phyloP scores from a whole-genome alignment of 192 early-diverging fungal genomes.

The Coemansia sp. region DNA sequence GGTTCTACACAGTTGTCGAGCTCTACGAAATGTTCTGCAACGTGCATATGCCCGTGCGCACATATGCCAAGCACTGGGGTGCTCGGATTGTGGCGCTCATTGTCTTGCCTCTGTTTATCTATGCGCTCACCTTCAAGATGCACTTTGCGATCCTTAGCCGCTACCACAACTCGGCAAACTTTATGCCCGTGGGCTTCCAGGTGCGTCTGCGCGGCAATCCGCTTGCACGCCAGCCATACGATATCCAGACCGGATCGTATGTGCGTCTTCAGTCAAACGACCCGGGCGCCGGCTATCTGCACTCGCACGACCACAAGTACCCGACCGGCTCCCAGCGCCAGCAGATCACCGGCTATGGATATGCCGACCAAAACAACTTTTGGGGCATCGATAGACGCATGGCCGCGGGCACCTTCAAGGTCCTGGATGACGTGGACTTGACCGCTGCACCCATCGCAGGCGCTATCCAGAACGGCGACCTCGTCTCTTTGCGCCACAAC shows the following conservation, averaged over 20 bases:
- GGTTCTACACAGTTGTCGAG: conserved; percentile 37
- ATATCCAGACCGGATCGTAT: conserved; percentile 36
- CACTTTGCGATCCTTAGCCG: conserved; percentile 85
- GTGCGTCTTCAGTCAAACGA: conserved; percentile 37
- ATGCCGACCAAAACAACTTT: conserved; percentile 83
- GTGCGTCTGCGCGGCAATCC: conserved; percentile 37
- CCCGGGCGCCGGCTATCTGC: conserved; percentile 45
- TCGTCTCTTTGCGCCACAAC: conserved; percentile 68
- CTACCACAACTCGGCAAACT: conserved; percentile 47
- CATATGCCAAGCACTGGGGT: conserved; percentile 78
- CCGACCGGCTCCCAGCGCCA: conserved; percentile 67
- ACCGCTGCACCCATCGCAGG: conserved; percentile 35
- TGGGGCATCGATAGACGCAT: conserved; percentile 56
- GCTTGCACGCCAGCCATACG: conserved; percentile 42
- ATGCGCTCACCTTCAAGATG: conserved; percentile 73
- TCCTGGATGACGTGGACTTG: background rate
- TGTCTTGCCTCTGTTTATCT: conserved; percentile 74
- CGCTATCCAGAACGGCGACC: conserved; percentile 67
- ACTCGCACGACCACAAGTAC: conserved; percentile 65
- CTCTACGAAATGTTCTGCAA: conserved; percentile 49
- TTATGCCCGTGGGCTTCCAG: conserved; percentile 53
- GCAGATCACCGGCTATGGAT: conserved; percentile 78
- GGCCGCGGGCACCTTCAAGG: conserved; percentile 29
- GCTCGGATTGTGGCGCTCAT: conserved; percentile 81
- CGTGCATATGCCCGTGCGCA: conserved; percentile 51